These are phyloP conservation scores for Exophiala xenobiotica DNA, from an alignment of 2,329 filamentous ascomycete genomes.

Conservation along the genomic window DNA sequence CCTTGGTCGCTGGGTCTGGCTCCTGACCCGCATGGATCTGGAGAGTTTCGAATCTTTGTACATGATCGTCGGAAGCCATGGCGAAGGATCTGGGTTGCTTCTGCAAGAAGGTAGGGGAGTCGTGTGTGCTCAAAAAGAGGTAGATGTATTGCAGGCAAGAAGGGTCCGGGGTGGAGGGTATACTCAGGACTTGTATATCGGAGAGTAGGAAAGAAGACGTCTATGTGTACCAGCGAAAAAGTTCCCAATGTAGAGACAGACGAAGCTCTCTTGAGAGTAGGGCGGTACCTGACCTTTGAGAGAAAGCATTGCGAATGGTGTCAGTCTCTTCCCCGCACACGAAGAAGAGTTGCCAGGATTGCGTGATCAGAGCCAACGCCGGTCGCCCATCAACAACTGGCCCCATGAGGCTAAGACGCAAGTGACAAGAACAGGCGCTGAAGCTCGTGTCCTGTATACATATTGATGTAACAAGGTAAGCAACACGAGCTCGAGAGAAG, in stretches of 20 bases:
- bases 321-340: conserved; percentile 1
- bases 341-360: background rate
- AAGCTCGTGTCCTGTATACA: too few species aligned
- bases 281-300: background rate
- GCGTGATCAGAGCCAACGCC: conserved; percentile 3
- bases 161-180: too few species aligned
- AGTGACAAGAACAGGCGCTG: too few species aligned
- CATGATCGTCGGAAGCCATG: conserved; percentile 39
- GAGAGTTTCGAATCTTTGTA: conserved; percentile 72
- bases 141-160: too few species aligned
- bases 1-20: conserved; percentile 76
- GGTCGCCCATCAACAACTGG: background rate
- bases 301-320: background rate
- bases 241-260: background rate
- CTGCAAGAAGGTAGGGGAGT: background rate
- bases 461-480: too few species aligned
- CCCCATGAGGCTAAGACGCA: background rate
- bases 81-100: conserved; percentile 8
- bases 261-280: too few species aligned
- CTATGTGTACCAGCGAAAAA: background rate
- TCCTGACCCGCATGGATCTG: conserved; percentile 82
- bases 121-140: too few species aligned
- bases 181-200: background rate
- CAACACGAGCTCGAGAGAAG: too few species aligned
- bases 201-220: background rate